A percentile compares a stretch with the other conserved stretches of the same genome.
phyloP scores from a whole-genome alignment of 2,329 filamentous ascomycete genomes.

The Diaporthe citrichinensis region DNA sequence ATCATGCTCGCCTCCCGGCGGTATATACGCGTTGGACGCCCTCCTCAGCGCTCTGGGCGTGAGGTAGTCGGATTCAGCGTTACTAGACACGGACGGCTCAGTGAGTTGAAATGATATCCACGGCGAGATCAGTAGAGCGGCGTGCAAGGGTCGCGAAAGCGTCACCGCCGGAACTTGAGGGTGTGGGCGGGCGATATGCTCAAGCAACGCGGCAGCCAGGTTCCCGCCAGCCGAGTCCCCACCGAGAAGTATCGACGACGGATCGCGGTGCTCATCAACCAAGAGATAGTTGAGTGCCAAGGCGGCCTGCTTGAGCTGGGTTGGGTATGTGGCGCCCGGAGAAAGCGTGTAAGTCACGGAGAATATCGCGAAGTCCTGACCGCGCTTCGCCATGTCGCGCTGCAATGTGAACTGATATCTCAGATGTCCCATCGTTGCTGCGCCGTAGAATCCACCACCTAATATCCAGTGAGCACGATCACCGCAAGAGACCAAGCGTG shows the following conservation, averaged over 20 bases:
- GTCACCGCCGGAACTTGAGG: conserved; percentile 24
- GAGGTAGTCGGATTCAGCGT: conserved; percentile 34
- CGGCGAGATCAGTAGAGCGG: conserved; percentile 22
- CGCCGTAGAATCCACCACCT: conserved; percentile 47
- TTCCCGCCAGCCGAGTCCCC: conserved; percentile 57
- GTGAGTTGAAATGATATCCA: conserved; percentile 24
- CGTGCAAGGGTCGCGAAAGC: conserved; percentile 12
- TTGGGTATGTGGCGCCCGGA: conserved; percentile 49
- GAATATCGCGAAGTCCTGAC: conserved; percentile 44
- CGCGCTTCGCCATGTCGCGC: conserved; percentile 40
- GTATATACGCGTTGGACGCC: conserved; percentile 14
- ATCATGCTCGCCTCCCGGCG: conserved; percentile 6
- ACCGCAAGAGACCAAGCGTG: not conserved
- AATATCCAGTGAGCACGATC: not conserved
- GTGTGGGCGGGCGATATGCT: conserved; percentile 53
- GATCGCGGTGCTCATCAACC: conserved; percentile 46
- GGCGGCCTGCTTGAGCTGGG: conserved; percentile 51
- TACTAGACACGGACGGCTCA: not conserved
- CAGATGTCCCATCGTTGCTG: conserved; percentile 45
- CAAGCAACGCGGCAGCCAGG: conserved; percentile 50
- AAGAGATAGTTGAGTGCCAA: conserved; percentile 51
- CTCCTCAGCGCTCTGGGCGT: not conserved
- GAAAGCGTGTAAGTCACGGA: conserved; percentile 52
- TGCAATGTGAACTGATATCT: conserved; percentile 46
- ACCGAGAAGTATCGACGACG: conserved; percentile 51